Evolutionary conservation across 768 basidiomycete genomes (phyloP).

Genomic region (Rhizopogon roseolus): DNA sequence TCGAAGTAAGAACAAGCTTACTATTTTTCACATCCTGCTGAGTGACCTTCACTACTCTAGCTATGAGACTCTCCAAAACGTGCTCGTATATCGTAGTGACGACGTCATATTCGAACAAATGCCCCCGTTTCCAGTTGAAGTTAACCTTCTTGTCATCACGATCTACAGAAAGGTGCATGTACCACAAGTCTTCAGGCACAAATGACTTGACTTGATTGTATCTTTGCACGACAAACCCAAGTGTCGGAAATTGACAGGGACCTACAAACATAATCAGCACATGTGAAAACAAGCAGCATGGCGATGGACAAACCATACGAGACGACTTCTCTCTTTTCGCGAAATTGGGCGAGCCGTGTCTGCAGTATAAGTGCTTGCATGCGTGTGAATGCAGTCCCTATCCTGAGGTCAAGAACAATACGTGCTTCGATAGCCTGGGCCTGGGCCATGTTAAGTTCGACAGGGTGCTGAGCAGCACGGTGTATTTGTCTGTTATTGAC

Average conservation of each 20-base stretch:
- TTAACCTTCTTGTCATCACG: slow-evolving; percentile 55
- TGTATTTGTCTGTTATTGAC: slow-evolving; percentile 81
- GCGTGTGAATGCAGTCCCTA: slow-evolving; percentile 93
- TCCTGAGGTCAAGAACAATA: slow-evolving; percentile 80
- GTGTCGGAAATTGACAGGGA: slow-evolving; percentile 96
- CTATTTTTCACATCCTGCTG: slow-evolving; percentile 95
- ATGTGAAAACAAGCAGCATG: slow-evolving; percentile 6
- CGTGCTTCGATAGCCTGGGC: slow-evolving; percentile 90
- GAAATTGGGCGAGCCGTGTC: slow-evolving; percentile 49
- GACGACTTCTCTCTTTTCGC: slow-evolving; percentile 53
- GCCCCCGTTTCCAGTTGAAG: slow-evolving; percentile 85
- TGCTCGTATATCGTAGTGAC: slow-evolving; percentile 68
- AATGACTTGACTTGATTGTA: slow-evolving; percentile 87
- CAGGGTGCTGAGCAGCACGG: slow-evolving; percentile 84
- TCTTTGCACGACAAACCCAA: slow-evolving; percentile 94
- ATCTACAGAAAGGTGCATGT: slow-evolving; percentile 68
- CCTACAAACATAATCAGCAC: slow-evolving; percentile 43
- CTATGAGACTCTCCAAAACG: slow-evolving; percentile 58
- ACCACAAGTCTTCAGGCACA: slow-evolving; percentile 88
- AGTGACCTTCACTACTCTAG: slow-evolving; percentile 71
- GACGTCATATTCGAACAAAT: slow-evolving; percentile 74
- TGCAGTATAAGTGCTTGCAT: slow-evolving; percentile 81
- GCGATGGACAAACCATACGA: slow-evolving; percentile 68
- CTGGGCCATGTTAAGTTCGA: slow-evolving; percentile 80
- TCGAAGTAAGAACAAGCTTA: slow-evolving; percentile 28